phyloP scores from a whole-genome alignment of 2,329 filamentous ascomycete species.

The Neonectria magnoliae region DNA sequence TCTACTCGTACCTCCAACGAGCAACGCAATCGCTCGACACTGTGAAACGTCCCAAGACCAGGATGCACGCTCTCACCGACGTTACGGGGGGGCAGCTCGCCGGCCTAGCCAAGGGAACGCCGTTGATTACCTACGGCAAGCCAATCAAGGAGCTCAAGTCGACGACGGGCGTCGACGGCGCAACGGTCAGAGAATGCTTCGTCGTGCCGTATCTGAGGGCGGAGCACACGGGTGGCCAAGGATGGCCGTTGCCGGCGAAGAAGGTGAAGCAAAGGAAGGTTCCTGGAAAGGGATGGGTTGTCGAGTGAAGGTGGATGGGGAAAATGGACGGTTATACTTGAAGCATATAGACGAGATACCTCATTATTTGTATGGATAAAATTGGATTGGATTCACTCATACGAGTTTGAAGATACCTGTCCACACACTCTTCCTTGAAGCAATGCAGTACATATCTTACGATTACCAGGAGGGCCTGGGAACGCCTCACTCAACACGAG shows the following conservation, averaged over 20 bases:
- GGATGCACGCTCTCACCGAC: conserved; percentile 89
- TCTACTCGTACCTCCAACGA: conserved; percentile 88
- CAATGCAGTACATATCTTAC: no score
- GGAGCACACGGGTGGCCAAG: conserved; percentile 71
- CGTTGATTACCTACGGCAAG: conserved; percentile 85
- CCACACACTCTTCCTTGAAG: no score
- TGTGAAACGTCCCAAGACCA: conserved; percentile 73
- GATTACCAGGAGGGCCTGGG: neutral
- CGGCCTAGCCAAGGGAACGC: conserved; percentile 83
- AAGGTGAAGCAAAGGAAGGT: conserved; percentile 85
- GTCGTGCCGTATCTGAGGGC: conserved; percentile 81
- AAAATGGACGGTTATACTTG: conserved; percentile 11
- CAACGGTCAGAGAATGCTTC: conserved; percentile 76
- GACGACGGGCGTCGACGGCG: conserved; percentile 49
- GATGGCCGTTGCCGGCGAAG: conserved; percentile 87
- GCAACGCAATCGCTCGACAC: conserved; percentile 60
- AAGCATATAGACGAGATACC: conserved; percentile 39
- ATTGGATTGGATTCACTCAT: neutral
- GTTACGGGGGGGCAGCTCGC: conserved; percentile 80
- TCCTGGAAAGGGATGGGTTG: conserved; percentile 77
- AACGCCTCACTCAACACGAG: neutral
- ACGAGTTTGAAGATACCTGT: no score
- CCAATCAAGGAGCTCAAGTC: conserved; percentile 83
- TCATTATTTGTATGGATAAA: conserved; percentile 25
- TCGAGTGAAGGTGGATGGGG: conserved; percentile 56